phyloP scores from a whole-genome alignment of 495 filamentous ascomycete species.

The Wilcoxina mikolae region DNA sequence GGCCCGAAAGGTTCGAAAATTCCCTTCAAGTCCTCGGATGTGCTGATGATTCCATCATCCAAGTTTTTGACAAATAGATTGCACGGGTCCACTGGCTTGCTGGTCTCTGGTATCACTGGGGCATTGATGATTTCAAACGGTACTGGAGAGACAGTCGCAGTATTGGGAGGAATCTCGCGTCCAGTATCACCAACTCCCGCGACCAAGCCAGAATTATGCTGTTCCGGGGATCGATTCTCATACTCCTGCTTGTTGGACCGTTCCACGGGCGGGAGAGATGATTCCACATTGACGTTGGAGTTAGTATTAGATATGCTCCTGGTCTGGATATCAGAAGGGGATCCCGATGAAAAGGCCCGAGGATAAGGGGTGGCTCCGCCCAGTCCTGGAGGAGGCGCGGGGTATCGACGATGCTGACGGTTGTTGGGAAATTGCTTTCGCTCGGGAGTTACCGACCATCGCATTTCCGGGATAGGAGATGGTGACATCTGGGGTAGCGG shows the following conservation, averaged over 20 bases:
- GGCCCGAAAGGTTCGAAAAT: constrained; percentile 83
- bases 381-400: background rate
- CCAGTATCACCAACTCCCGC: background rate
- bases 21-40: constrained; percentile 36
- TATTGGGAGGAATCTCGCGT: background rate
- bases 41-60: constrained; percentile 22
- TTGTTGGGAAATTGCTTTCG: background rate
- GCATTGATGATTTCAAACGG: constrained; percentile 17
- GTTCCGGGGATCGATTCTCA: background rate
- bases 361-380: background rate
- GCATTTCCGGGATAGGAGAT: background rate
- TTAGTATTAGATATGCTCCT: background rate
- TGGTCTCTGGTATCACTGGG: constrained; percentile 22
- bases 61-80: constrained; percentile 99
- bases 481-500: background rate
- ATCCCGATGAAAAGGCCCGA: background rate
- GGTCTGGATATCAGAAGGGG: background rate
- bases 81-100: constrained; percentile 32
- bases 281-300: background rate
- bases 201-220: background rate
- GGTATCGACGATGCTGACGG: background rate
- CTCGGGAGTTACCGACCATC: background rate
- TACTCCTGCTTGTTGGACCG: background rate
- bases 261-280: background rate
- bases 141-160: constrained; percentile 4